Percentiles rank a stretch among this genome's conserved stretches.
Conservation (phyloP, 352 stramenopile genomes). For the Blastocystis sp. region DNA sequence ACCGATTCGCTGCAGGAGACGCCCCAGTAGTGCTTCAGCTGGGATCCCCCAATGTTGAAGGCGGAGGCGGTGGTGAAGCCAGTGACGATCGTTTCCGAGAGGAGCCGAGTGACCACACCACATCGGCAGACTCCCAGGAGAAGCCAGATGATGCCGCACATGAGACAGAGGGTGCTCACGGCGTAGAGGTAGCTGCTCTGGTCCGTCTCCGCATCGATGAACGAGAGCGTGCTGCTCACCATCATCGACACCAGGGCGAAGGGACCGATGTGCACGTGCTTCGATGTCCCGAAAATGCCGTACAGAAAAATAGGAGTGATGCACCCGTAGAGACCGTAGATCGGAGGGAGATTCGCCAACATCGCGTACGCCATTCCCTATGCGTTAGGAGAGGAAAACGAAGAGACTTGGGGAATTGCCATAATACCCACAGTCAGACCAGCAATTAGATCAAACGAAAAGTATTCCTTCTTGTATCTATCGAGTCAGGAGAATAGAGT, state of each 20-base stretch:
- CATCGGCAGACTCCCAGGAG: conserved; percentile 63
- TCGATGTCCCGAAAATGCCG: conserved; percentile 64
- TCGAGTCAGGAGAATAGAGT: neutral
- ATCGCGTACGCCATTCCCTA: conserved; percentile 66
- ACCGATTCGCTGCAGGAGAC: conserved; percentile 44
- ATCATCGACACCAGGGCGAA: conserved; percentile 64
- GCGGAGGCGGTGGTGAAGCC: conserved; percentile 64
- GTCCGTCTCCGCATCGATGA: neutral
- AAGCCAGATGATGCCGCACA: conserved; percentile 63
- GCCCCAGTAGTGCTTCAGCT: conserved; percentile 64
- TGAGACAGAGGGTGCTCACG: conserved; percentile 28
- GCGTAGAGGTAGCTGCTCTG: neutral
- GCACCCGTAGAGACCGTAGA: conserved; percentile 65
- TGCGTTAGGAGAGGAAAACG: neutral
- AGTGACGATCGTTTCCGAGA: conserved; percentile 66
- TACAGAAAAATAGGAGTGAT: conserved; percentile 66
- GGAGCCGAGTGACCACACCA: conserved; percentile 64
- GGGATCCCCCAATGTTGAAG: conserved; percentile 66
- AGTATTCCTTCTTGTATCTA: conserved; percentile 56
- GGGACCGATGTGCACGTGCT: conserved; percentile 62
- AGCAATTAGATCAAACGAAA: conserved; percentile 62
- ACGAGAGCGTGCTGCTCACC: conserved; percentile 32
- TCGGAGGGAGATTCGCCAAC: conserved; percentile 63
- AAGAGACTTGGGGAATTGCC: conserved; percentile 64
- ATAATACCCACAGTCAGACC: conserved; percentile 65